Evolutionary conservation across 1,284 basidiomycete genomes (phyloP), one percentile per base, ranked within the genome.

Genomic region (Sporisorium exsertum): DNA sequence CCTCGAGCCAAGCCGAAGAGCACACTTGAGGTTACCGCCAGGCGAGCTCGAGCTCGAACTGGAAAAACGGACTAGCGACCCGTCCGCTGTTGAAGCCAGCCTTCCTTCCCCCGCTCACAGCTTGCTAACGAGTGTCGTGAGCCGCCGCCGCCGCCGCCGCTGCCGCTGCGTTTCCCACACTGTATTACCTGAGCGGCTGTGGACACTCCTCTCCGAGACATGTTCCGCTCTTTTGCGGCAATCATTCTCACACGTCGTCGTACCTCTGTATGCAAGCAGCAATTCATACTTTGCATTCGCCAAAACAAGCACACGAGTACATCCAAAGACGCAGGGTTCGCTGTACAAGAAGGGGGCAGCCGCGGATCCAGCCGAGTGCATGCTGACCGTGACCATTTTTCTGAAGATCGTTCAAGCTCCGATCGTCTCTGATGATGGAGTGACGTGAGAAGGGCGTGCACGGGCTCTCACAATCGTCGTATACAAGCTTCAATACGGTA

Each of bases 21-120:
- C 6, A n/a, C 40, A 10, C 43, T 7, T 33, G n/a, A 24, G 54
- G 54, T 56, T 56, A 56, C 54, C 54, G 54, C 54, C 54, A 24
- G 35, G 29, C 54, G 42, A 56, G 40, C 27, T 18, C n/a, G n/a
- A n/a, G n/a, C 22, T 0, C 12, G 35, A 35, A 35, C 8, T 32
- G 7, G n/a, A 22, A 45, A 45, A 45, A 24, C 18, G 3, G 43
- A 45, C 43, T 9, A 12, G 43, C 43, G 9, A 43, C n/a, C n/a
- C n/a, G n/a, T n/a, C n/a, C n/a, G n/a, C n/a, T n/a, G n/a, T n/a
- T n/a, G n/a, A n/a, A n/a, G n/a, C n/a, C n/a, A n/a, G n/a, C n/a
- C n/a, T n/a, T n/a, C n/a, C n/a, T n/a, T 46, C 45, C 15, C 45
- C 26, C 45, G 45, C 20, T 15, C 45, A 7, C 16, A 26, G 9